A percentile compares a stretch with the other conserved stretches of the same genome.
These are phyloP conservation scores for Diaporthe velutina DNA, from an alignment of 2,329 filamentous ascomycete species.

Conservation along the genomic window DNA sequence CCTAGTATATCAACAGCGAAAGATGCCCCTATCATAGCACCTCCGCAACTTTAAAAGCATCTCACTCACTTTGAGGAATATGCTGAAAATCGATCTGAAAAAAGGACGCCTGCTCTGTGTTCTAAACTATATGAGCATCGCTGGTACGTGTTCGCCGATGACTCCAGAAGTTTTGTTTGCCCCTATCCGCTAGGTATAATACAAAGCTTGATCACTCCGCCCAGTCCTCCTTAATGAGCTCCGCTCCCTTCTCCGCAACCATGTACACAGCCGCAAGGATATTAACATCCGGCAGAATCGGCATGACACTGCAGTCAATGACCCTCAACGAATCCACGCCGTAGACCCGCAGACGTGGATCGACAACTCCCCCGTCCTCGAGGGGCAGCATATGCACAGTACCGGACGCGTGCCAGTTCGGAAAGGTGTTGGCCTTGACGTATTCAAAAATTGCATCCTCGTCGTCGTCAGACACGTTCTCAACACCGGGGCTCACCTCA, in stretches of 20 bases:
- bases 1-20: no score
- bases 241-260: constrained; percentile 50
- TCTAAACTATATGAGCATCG: fast-evolving
- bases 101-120: no score
- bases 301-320: constrained; percentile 56
- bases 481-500: constrained; percentile 43
- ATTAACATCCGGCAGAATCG: constrained; percentile 52
- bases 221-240: constrained; percentile 25
- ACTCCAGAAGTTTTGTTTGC: no score
- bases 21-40: no score
- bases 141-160: no score
- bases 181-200: no score
- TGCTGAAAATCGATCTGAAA: no score
- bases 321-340: constrained; percentile 55
- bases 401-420: constrained; percentile 42
- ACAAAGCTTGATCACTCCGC: neutral
- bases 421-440: constrained; percentile 47
- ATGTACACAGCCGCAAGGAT: constrained; percentile 41
- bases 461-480: constrained; percentile 42
- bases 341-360: constrained; percentile 53
- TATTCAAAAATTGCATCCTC: constrained; percentile 46
- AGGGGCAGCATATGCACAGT: constrained; percentile 6
- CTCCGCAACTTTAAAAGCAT: no score
- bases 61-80: no score
- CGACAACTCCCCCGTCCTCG: constrained; percentile 54